Conservation (phyloP, 805 yeast species). For the Candida succiphila region DNA sequence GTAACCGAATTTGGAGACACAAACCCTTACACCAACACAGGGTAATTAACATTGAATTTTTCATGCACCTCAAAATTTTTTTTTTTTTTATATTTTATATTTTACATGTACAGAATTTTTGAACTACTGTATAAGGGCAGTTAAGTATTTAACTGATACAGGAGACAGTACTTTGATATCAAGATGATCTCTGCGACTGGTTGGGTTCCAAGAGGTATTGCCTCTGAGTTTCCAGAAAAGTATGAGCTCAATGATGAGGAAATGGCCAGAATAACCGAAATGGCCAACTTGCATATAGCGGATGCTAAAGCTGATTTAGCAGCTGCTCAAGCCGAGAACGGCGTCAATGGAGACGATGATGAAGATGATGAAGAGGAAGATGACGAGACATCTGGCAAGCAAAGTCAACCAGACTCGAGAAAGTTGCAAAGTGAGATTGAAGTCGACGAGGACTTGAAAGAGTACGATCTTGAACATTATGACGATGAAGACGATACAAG, state of each 20-base stretch:
- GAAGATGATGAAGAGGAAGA: slow-evolving; percentile 17
- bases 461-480: slow-evolving; percentile 77
- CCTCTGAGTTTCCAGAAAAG: slow-evolving; percentile 85
- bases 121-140: too few species aligned
- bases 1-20: too few species aligned
- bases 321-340: slow-evolving; percentile 30
- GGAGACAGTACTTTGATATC: too few species aligned
- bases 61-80: too few species aligned
- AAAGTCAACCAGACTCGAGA: slow-evolving; percentile 8
- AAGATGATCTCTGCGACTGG: slow-evolving; percentile 80
- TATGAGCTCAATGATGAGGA: slow-evolving; percentile 87
- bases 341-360: slow-evolving; percentile 14
- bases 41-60: too few species aligned
- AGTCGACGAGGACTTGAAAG: slow-evolving; percentile 77
- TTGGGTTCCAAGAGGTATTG: slow-evolving; percentile 96
- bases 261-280: slow-evolving; percentile 76
- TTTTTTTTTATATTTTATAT: too few species aligned
- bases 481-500: slow-evolving; percentile 56
- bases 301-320: slow-evolving; percentile 65
- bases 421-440: slow-evolving; percentile 44
- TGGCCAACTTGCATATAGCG: slow-evolving; percentile 74
- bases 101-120: too few species aligned
- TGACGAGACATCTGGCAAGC: slow-evolving; percentile 1
- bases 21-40: too few species aligned
- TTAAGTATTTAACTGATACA: too few species aligned